These are phyloP conservation scores for Babesia ovis DNA, from an alignment of 169 alveolate genomes.

Conservation along the genomic window DNA sequence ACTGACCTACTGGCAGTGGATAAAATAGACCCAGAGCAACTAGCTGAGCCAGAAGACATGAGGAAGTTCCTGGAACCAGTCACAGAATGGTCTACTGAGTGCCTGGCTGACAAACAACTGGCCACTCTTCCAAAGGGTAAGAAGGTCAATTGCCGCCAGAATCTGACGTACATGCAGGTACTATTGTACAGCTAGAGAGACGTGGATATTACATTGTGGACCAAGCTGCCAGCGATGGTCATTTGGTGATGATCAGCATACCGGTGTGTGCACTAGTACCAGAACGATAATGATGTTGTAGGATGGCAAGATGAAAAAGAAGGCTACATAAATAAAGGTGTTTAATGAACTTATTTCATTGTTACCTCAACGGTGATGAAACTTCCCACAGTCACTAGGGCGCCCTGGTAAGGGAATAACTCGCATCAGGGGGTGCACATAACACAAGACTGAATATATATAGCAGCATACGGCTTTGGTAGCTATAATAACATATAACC, in stretches of 20 bases:
- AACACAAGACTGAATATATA: too few relatives aligned
- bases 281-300: background rate
- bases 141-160: background rate
- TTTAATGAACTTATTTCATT: too few relatives aligned
- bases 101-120: constrained; percentile 82
- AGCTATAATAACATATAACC: too few relatives aligned
- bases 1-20: constrained; percentile 92
- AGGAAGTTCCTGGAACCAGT: constrained; percentile 57
- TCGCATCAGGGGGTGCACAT: too few relatives aligned
- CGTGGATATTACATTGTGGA: constrained; percentile 96
- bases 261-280: constrained; percentile 86
- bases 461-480: too few relatives aligned
- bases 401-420: too few relatives aligned
- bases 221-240: constrained; percentile 68
- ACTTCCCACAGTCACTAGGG: too few relatives aligned
- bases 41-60: constrained; percentile 63
- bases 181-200: constrained; percentile 93
- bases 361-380: too few relatives aligned
- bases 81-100: constrained; percentile 80
- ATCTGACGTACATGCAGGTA: constrained; percentile 68
- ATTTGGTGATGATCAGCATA: constrained; percentile 83
- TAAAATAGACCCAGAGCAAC: constrained; percentile 88
- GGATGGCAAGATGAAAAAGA: constrained; percentile 67
- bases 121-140: constrained; percentile 61
- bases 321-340: too few relatives aligned